phyloP scores from a whole-genome alignment of 2,329 filamentous ascomycete species.

The Xylaria polymorpha region DNA sequence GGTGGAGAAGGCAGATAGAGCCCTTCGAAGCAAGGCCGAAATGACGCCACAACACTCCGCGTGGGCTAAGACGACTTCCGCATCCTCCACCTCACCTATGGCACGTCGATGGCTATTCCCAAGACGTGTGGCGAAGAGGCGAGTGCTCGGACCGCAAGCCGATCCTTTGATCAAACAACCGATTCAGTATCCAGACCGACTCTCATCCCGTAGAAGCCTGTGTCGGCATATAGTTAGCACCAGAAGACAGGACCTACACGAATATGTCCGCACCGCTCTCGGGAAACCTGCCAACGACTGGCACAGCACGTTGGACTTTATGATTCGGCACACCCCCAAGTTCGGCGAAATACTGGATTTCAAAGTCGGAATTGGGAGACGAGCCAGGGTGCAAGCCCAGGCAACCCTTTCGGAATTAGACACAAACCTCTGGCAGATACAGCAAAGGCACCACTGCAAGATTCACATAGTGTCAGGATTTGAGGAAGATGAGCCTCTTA shows the following conservation, averaged over 20 bases:
- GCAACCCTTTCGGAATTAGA: slow-evolving; percentile 41
- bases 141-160: neutral
- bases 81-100: neutral
- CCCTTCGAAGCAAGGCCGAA: no score
- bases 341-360: slow-evolving; percentile 44
- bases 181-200: slow-evolving; percentile 34
- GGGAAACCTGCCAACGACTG: slow-evolving; percentile 34
- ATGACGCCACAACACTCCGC: neutral
- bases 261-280: slow-evolving; percentile 24
- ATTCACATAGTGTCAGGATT: slow-evolving; percentile 42
- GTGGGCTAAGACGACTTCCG: neutral
- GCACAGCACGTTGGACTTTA: slow-evolving; percentile 42
- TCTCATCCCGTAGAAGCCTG: slow-evolving; percentile 34
- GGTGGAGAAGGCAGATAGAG: no score
- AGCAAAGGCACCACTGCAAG: slow-evolving; percentile 42
- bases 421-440: slow-evolving; percentile 43
- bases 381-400: slow-evolving; percentile 42
- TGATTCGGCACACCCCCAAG: slow-evolving; percentile 45
- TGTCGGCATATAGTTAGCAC: slow-evolving; percentile 40
- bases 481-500: slow-evolving; percentile 36
- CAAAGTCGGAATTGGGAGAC: slow-evolving; percentile 45
- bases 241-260: slow-evolving; percentile 41
- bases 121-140: neutral
- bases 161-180: slow-evolving; percentile 15
- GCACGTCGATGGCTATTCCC: neutral